Evolutionary conservation across 805 yeast species (phyloP).

Genomic region (Candida xyloterini): DNA sequence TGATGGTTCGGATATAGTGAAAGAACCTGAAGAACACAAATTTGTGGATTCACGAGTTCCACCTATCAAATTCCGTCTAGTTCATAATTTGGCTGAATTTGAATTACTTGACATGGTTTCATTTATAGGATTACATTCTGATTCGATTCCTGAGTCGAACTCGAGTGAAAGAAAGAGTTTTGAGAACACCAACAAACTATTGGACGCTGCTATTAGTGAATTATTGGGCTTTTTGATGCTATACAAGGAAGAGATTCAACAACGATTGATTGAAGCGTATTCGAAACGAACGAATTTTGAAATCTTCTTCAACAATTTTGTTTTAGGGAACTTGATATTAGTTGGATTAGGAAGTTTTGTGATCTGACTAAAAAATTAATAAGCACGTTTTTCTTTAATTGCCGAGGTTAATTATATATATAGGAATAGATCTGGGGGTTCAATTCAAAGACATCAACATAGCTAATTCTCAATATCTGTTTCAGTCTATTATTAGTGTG

Average conservation of each 20-base stretch:
- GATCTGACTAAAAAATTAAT: conserved; percentile 18
- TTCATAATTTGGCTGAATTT: conserved; percentile 43
- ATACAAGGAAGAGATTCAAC: conserved; percentile 34
- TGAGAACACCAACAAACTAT: conserved; percentile 30
- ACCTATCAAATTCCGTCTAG: conserved; percentile 42
- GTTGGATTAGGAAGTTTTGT: conserved; percentile 39
- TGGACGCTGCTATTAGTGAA: conserved; percentile 31
- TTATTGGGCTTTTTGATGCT: conserved; percentile 27
- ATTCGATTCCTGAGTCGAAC: conserved; percentile 17
- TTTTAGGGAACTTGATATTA: conserved; percentile 35
- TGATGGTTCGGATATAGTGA: conserved; percentile 29
- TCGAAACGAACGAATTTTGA: conserved; percentile 33
- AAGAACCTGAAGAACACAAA: conserved; percentile 26
- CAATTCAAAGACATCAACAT: too few relatives aligned
- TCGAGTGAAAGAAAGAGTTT: conserved; percentile 19
- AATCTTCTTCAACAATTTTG: conserved; percentile 38
- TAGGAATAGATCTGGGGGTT: too few relatives aligned
- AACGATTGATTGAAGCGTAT: conserved; percentile 28
- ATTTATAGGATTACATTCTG: conserved; percentile 2
- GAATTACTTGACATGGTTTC: conserved; percentile 36
- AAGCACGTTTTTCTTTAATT: too few relatives aligned
- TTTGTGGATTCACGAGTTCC: conserved; percentile 26
- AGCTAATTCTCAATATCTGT: too few relatives aligned
- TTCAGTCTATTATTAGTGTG: too few relatives aligned
- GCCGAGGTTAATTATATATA: too few relatives aligned